These are phyloP conservation scores for Globisporangium spiculum DNA, from an alignment of 352 stramenopile genomes.

Conservation along the genomic window DNA sequence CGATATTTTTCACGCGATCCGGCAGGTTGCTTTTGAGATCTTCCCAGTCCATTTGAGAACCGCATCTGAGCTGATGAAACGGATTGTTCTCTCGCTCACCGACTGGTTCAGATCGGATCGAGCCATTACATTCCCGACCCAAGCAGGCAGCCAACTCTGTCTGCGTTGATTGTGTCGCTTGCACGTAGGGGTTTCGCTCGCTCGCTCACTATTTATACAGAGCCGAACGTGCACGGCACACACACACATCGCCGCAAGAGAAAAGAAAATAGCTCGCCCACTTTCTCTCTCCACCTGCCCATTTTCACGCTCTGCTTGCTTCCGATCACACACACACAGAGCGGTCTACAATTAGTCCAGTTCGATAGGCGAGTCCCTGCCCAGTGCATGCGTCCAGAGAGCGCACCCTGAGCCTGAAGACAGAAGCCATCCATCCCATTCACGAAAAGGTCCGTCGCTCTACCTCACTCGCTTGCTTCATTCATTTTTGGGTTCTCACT, in stretches of 20 bases:
- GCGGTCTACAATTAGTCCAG: background rate
- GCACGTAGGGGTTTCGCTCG: background rate
- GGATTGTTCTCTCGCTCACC: too few species aligned
- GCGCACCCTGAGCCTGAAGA: background rate
- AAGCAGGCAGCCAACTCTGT: too few species aligned
- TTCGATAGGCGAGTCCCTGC: background rate
- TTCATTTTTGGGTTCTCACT: slow-evolving; percentile 3
- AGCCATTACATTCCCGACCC: too few species aligned
- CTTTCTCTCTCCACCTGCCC: background rate
- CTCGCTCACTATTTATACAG: slow-evolving; percentile 11
- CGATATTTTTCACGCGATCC: too few species aligned
- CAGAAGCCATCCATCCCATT: background rate
- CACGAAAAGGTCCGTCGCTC: background rate
- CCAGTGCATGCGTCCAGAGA: background rate
- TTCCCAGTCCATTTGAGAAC: too few species aligned
- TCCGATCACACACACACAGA: background rate
- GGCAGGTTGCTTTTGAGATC: too few species aligned
- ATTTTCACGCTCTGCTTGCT: background rate
- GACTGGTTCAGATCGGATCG: too few species aligned
- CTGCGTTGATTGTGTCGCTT: background rate
- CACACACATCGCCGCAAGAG: background rate
- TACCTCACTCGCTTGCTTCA: background rate
- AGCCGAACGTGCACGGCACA: too few species aligned
- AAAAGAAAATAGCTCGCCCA: slow-evolving; percentile 5
- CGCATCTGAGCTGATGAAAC: too few species aligned